phyloP scores from a whole-genome alignment of 2,329 filamentous ascomycete species.

The Penicillium polonicum region DNA sequence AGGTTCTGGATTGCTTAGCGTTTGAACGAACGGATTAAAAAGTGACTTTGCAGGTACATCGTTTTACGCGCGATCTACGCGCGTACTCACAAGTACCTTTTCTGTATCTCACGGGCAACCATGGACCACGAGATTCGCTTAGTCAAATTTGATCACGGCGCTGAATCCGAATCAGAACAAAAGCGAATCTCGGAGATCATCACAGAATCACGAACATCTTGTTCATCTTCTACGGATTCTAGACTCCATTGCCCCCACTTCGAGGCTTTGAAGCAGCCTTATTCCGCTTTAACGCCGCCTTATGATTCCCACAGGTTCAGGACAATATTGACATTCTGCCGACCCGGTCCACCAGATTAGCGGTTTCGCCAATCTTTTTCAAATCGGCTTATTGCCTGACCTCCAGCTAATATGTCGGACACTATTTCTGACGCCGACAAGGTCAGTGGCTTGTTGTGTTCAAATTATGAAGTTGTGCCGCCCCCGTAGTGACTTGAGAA shows the following conservation, averaged over 20 bases:
- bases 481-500: conserved; percentile 8
- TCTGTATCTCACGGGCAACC: conserved; percentile 5
- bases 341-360: conserved; percentile 5
- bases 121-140: conserved; percentile 15
- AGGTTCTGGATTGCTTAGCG: too few relatives aligned
- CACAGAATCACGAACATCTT: conserved; percentile 27
- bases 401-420: conserved; percentile 42
- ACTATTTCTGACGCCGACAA: conserved; percentile 51
- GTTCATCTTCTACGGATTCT: conserved; percentile 1
- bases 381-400: neutral
- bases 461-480: neutral
- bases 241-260: conserved; percentile 1
- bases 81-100: neutral
- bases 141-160: conserved; percentile 21
- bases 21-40: neutral
- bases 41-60: conserved; percentile 2
- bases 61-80: neutral
- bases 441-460: conserved; percentile 32
- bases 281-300: conserved; percentile 1
- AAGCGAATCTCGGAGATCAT: conserved; percentile 34
- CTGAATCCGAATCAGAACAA: conserved; percentile 10
- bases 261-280: neutral
- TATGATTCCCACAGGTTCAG: conserved; percentile 7
- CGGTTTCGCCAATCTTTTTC: neutral
- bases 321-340: conserved; percentile 9